Evolutionary conservation across 1,284 basidiomycete genomes (phyloP).

Genomic region (Bjerkandera adusta): DNA sequence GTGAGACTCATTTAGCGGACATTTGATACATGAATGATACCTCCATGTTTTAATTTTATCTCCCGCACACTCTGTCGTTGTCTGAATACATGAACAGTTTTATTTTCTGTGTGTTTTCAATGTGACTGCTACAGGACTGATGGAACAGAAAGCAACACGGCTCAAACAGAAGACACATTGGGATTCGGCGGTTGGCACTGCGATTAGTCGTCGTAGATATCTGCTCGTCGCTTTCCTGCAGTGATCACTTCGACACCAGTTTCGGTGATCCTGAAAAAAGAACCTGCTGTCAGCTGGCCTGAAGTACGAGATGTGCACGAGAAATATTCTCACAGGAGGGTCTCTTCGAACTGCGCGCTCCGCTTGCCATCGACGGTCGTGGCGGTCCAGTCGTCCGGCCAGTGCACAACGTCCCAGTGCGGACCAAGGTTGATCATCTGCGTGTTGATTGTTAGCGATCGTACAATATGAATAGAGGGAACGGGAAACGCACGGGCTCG

Average conservation of each 20-base stretch:
- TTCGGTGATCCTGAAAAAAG: conserved; percentile 75
- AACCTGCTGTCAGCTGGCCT: too few relatives aligned
- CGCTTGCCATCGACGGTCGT: conserved; percentile 86
- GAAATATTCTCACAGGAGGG: conserved; percentile 82
- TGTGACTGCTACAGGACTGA: neutral
- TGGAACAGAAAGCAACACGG: neutral
- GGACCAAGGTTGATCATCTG: conserved; percentile 92
- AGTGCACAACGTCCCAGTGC: conserved; percentile 71
- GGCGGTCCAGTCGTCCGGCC: conserved; percentile 94
- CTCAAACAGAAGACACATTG: neutral
- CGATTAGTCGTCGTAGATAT: conserved; percentile 13
- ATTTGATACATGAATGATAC: neutral
- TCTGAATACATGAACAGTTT: too few relatives aligned
- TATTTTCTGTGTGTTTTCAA: too few relatives aligned
- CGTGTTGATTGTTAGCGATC: conserved; percentile 67
- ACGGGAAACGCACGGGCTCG: too few relatives aligned
- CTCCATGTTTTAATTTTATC: neutral
- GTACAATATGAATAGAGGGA: neutral
- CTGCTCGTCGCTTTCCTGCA: conserved; percentile 31
- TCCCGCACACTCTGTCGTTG: too few relatives aligned
- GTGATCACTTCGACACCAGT: conserved; percentile 90
- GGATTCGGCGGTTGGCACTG: neutral
- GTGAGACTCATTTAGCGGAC: neutral
- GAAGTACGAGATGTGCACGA: too few relatives aligned
- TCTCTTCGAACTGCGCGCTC: conserved; percentile 96